phyloP scores from a whole-genome alignment of 1,139 yeast genomes.

The Debaryomyces sp. region DNA sequence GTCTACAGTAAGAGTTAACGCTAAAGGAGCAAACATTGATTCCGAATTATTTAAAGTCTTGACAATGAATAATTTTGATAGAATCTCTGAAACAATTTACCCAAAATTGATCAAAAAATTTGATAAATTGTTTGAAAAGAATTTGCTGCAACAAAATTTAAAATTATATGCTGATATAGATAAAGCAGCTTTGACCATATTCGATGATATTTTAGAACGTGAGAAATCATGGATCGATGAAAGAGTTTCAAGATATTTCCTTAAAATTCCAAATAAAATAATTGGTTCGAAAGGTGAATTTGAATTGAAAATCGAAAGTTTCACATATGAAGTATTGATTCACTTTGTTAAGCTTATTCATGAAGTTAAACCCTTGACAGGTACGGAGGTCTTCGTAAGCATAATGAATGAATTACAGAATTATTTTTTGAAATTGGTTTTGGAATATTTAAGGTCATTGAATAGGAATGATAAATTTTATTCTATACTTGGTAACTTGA shows the following conservation, averaged over 20 bases:
- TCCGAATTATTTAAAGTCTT: conserved; percentile 41
- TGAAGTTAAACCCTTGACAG: conserved; percentile 46
- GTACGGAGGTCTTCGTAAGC: conserved; percentile 36
- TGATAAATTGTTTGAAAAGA: conserved; percentile 39
- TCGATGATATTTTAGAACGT: conserved; percentile 44
- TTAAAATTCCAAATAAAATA: conserved; percentile 13
- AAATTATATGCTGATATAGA: conserved; percentile 49
- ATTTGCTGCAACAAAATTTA: conserved; percentile 41
- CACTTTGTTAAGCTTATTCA: conserved; percentile 48
- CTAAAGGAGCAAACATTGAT: conserved; percentile 20
- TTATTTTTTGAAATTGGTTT: conserved; percentile 35
- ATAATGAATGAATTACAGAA: conserved; percentile 45
- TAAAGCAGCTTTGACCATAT: conserved; percentile 43
- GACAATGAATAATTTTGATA: conserved; percentile 50
- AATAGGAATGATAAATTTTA: conserved; percentile 19
- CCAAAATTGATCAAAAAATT: conserved; percentile 38
- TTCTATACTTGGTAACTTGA: conserved; percentile 27
- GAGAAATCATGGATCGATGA: conserved; percentile 42
- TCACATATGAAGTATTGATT: conserved; percentile 41
- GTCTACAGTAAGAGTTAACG: conserved; percentile 1
- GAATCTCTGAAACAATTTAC: conserved; percentile 34
- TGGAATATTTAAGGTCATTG: conserved; percentile 33
- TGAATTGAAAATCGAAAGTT: conserved; percentile 38
- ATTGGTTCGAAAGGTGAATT: background rate
- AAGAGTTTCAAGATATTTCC: conserved; percentile 32